Base-by-base conservation (phyloP, 495 filamentous ascomycete species). In the Delitschia confertaspora region DNA sequence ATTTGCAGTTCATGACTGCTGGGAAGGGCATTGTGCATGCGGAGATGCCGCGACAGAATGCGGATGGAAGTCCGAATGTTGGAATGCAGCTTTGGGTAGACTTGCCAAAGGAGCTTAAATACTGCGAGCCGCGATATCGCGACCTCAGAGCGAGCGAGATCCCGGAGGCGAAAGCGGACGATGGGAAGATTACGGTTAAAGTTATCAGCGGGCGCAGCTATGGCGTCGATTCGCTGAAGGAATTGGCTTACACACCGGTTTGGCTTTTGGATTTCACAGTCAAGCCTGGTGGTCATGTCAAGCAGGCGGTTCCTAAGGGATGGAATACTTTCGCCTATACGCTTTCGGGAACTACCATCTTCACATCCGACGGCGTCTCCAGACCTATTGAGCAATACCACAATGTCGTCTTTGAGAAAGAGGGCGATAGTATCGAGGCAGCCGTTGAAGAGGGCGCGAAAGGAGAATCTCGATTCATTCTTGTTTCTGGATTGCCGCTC, bases 1-100 rank as follows among this genome's bases (percentile, higher is more conserved):
- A 93, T 45, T 63, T 96, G 30, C 89, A 96, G 59, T 96, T 96
- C 75, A 96, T 96, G 89, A 95, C 89, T 0, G 89, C 89, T 3
- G 89, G 89, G 0, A 68, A 75, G 3, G 89, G 89, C 4, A 94
- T 95, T 58, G 82, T 96, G 73, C 89, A 96, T 59, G 86, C 91
- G 7, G 89, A 96, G 67, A 96, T 96, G 88, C 89, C 89, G 14
- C 72, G 78, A 32, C 80, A 85, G 59, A 85, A 85, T 51, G 47
- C 63, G 2, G 83, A 93, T 59, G 88, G 85, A 4, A 73, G 67
- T 33, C 69, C 81, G 33, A 94, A 85, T 56, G 76, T 93, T 45
- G 89, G 89, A 5, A 71, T 98, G 66, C 89, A 95, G 66, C 68
- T 95, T 4, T 95, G 89, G 89, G 89, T 95, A 22, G 89, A 96